Percentiles rank a stretch among this genome's conserved stretches.
phyloP scores from a whole-genome alignment of 306 rosid species.

The Canavalia ensiformis region DNA sequence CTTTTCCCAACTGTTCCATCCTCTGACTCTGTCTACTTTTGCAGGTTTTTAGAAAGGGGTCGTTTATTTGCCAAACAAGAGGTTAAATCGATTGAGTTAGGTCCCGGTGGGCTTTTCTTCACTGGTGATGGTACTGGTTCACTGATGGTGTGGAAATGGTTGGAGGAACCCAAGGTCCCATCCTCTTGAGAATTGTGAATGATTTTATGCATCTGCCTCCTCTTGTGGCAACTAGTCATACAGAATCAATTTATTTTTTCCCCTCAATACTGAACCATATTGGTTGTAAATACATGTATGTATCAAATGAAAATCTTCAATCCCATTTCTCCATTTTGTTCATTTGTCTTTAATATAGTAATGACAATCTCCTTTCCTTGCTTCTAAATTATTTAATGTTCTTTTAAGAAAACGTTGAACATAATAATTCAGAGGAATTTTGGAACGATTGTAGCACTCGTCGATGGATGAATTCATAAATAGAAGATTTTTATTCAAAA shows the following conservation, averaged over 20 bases:
- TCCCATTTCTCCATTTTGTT: not conserved
- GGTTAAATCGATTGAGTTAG: constrained; percentile 35
- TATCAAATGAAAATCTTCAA: not conserved
- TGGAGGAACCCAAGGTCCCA: constrained; percentile 10
- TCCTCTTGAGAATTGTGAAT: not conserved
- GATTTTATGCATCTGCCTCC: not conserved
- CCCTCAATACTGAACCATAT: no score
- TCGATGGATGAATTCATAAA: no score
- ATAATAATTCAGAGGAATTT: no score
- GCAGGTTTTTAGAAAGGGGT: constrained; percentile 58
- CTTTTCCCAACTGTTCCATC: not conserved
- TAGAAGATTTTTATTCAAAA: no score
- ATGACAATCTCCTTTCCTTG: no score
- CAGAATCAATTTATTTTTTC: not conserved
- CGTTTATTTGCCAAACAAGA: constrained; percentile 50
- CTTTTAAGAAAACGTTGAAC: no score
- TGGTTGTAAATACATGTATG: not conserved
- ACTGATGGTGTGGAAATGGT: constrained; percentile 55
- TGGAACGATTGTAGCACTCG: no score
- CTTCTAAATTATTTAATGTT: no score
- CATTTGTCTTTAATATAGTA: no score
- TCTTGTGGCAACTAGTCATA: not conserved
- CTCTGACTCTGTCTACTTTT: not conserved
- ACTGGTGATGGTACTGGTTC: constrained; percentile 57
- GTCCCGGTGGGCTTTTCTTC: constrained; percentile 58